Evolutionary conservation across 768 basidiomycete genomes (phyloP).

Genomic region (Lactifluus volemus): DNA sequence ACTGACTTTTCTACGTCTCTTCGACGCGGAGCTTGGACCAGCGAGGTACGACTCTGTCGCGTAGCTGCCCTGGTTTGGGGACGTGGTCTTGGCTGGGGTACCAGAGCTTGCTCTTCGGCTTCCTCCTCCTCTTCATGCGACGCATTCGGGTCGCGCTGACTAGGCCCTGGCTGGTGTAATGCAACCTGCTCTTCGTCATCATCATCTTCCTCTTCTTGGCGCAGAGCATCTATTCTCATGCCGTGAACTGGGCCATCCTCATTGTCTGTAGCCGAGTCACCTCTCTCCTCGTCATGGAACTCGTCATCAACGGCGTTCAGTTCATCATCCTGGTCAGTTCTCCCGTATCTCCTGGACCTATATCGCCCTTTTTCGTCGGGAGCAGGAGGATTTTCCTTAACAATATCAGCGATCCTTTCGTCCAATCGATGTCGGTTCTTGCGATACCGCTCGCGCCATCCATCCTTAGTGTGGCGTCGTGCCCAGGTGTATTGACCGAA

Average conservation of each 20-base stretch:
- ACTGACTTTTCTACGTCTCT: constrained; percentile 1
- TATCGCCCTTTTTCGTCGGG: constrained; percentile 15
- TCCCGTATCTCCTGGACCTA: background rate
- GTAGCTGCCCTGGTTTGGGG: background rate
- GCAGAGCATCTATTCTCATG: background rate
- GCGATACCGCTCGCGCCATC: constrained; percentile 23
- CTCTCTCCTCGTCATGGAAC: background rate
- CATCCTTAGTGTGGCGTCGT: constrained; percentile 15
- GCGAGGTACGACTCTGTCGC: background rate
- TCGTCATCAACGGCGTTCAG: background rate
- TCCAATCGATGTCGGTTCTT: constrained; percentile 18
- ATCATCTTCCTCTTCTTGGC: constrained; percentile 12
- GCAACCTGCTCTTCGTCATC: background rate
- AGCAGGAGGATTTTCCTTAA: constrained; percentile 5
- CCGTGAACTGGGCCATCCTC: background rate
- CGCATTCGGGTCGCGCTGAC: background rate
- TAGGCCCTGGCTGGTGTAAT: background rate
- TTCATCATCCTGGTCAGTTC: background rate
- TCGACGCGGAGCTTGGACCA: background rate
- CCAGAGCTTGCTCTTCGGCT: background rate
- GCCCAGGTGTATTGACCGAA: constrained; percentile 17
- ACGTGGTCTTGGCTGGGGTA: background rate
- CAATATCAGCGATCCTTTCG: constrained; percentile 14
- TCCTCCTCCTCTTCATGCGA: background rate
- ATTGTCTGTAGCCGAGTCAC: background rate